Evolutionary conservation across 768 basidiomycete species (phyloP).

Genomic region (Rhodotorula diobovata): DNA sequence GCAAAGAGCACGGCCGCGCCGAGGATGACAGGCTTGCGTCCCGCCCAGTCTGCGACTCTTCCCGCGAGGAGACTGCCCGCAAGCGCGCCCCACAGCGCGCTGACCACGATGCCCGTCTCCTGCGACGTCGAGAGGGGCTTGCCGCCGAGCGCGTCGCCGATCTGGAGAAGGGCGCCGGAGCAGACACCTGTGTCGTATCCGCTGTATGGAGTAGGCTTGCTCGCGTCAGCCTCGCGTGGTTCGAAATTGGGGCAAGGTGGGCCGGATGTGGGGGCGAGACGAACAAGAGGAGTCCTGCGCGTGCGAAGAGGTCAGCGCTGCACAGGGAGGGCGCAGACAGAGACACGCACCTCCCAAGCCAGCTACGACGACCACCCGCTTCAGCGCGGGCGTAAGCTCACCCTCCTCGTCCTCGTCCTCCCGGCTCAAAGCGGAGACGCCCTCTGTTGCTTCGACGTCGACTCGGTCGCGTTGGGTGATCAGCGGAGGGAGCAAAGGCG

Average conservation of each 20-base stretch:
- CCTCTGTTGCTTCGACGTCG: background rate
- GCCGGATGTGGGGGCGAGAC: background rate
- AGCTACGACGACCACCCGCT: conserved; percentile 15
- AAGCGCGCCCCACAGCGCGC: conserved; percentile 20
- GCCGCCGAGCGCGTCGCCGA: conserved; percentile 16
- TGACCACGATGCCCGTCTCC: conserved; percentile 28
- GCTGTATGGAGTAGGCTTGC: no score
- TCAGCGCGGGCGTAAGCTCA: conserved; percentile 13
- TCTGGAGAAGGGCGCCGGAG: conserved; percentile 22
- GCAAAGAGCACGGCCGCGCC: conserved; percentile 21
- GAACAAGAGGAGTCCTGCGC: conserved; percentile 20
- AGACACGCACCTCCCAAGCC: conserved; percentile 21
- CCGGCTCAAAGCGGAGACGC: background rate
- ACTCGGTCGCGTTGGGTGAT: background rate
- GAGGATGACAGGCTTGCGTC: conserved; percentile 31
- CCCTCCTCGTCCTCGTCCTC: background rate
- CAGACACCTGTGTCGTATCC: conserved; percentile 34
- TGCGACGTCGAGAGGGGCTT: conserved; percentile 12
- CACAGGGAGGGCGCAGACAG: no score
- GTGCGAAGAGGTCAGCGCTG: background rate
- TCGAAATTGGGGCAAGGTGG: no score
- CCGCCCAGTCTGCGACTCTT: conserved; percentile 15
- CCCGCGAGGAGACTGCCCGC: conserved; percentile 13
- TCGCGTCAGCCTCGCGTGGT: no score
- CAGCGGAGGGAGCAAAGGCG: background rate